Conservation (phyloP, 306 rosid species). For the Quercus cerris region DNA sequence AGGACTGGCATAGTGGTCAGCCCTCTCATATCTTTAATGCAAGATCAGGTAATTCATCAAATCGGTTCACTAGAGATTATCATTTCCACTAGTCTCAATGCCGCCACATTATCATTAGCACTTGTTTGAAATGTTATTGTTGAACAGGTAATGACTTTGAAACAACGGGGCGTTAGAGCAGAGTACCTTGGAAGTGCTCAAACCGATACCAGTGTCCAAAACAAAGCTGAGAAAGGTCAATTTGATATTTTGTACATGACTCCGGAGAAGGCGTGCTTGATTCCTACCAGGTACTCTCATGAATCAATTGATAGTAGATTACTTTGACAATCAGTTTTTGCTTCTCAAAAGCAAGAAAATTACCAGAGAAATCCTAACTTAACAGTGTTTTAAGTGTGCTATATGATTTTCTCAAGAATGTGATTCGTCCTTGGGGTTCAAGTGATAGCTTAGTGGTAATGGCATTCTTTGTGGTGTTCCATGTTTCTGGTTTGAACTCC, state of each 20-base stretch:
- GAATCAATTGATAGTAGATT: neutral
- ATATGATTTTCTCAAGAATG: neutral
- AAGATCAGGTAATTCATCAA: slow-evolving; percentile 63
- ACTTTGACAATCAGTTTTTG: neutral
- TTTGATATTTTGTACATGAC: slow-evolving; percentile 83
- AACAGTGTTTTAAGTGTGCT: neutral
- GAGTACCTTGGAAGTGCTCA: slow-evolving; percentile 87
- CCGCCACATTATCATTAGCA: too few species aligned
- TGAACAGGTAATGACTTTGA: slow-evolving; percentile 80
- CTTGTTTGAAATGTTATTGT: neutral
- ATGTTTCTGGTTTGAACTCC: too few species aligned
- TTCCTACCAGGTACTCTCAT: slow-evolving; percentile 71
- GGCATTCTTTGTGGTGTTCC: too few species aligned
- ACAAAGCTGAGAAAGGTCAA: slow-evolving; percentile 73
- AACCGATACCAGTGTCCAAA: slow-evolving; percentile 63
- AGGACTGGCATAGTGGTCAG: slow-evolving; percentile 88
- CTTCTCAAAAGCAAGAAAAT: neutral
- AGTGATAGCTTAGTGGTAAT: too few species aligned
- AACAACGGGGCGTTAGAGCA: slow-evolving; percentile 77
- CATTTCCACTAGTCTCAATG: neutral
- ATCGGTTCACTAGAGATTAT: neutral
- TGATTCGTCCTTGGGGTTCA: neutral
- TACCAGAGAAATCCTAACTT: neutral
- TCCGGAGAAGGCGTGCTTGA: slow-evolving; percentile 80
- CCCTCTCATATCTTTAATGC: slow-evolving; percentile 87